Conservation (phyloP, 2,329 filamentous ascomycete genomes). For the Phialophora macrospora region DNA sequence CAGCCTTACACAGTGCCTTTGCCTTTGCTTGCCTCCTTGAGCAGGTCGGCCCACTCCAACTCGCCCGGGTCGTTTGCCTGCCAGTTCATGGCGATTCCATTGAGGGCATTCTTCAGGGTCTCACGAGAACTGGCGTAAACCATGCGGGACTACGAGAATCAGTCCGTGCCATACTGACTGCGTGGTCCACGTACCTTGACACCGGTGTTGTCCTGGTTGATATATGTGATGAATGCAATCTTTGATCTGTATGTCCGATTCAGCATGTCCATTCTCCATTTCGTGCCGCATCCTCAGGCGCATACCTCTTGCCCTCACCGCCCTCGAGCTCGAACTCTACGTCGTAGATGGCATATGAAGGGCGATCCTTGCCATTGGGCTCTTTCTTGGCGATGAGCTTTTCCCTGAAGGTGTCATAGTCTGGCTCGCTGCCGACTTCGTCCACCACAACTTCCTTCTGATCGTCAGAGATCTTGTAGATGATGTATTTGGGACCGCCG, state of each 20-base stretch:
- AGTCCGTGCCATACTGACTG: conserved; percentile 31
- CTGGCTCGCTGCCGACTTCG: conserved; percentile 49
- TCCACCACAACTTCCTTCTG: conserved; percentile 57
- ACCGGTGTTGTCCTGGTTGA: conserved; percentile 40
- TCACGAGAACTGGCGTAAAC: conserved; percentile 57
- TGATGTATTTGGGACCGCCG: conserved; percentile 55
- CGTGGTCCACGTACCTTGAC: conserved; percentile 37
- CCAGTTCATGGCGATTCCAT: conserved; percentile 45
- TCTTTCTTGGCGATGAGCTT: conserved; percentile 53
- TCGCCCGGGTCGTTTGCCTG: conserved; percentile 45
- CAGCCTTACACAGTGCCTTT: conserved; percentile 36
- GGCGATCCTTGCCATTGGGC: conserved; percentile 50
- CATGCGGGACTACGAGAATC: conserved; percentile 51
- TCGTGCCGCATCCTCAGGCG: conserved; percentile 6
- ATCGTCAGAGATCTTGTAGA: conserved; percentile 59
- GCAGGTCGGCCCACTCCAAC: conserved; percentile 43
- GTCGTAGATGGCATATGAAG: conserved; percentile 58
- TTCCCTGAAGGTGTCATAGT: conserved; percentile 56
- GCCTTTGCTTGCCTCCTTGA: conserved; percentile 44
- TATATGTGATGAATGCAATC: conserved; percentile 55
- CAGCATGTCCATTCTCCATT: conserved; percentile 9
- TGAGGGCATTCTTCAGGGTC: conserved; percentile 55
- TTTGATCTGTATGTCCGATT: conserved; percentile 48
- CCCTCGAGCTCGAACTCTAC: conserved; percentile 55
- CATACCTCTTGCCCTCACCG: conserved; percentile 56